Conservation (phyloP, 768 basidiomycete genomes). For the Lentinus tigrinus region DNA sequence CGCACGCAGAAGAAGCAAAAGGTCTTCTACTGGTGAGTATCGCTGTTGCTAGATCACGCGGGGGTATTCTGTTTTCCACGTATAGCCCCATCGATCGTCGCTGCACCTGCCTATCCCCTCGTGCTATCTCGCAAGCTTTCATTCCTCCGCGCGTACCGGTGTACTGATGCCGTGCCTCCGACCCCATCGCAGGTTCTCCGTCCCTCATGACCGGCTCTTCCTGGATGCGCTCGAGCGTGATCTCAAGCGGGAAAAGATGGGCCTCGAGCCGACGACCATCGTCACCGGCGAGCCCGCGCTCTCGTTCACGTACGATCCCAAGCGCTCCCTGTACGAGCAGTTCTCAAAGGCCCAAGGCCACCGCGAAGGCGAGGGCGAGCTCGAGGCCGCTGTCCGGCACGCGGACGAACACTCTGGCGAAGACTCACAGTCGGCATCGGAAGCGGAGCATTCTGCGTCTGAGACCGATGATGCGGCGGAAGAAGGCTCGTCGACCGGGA, state of each 20-base stretch:
- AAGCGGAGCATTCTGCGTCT: conserved; percentile 20
- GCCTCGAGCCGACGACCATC: conserved; percentile 79
- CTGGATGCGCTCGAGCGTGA: conserved; percentile 95
- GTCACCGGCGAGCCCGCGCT: conserved; percentile 78
- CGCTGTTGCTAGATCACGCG: neutral
- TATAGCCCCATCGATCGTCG: neutral
- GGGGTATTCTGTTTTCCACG: neutral
- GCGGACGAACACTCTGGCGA: conserved; percentile 27
- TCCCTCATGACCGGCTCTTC: conserved; percentile 95
- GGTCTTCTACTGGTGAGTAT: conserved; percentile 91
- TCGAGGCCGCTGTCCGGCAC: conserved; percentile 31
- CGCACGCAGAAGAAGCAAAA: conserved; percentile 99
- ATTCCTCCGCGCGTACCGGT: conserved; percentile 29
- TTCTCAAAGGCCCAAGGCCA: conserved; percentile 52
- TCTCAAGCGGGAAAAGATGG: conserved; percentile 92
- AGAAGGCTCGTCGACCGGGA: neutral
- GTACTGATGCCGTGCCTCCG: conserved; percentile 24
- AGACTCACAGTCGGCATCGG: conserved; percentile 13
- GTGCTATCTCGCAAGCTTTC: neutral
- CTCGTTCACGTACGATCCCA: conserved; percentile 87
- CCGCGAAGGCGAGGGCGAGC: conserved; percentile 35
- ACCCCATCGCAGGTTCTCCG: conserved; percentile 73
- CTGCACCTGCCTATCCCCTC: neutral
- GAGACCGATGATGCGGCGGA: conserved; percentile 24
- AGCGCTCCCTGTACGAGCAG: conserved; percentile 84